phyloP scores from a whole-genome alignment of 2,329 filamentous ascomycete species.

The Colletotrichum echinochloae region DNA sequence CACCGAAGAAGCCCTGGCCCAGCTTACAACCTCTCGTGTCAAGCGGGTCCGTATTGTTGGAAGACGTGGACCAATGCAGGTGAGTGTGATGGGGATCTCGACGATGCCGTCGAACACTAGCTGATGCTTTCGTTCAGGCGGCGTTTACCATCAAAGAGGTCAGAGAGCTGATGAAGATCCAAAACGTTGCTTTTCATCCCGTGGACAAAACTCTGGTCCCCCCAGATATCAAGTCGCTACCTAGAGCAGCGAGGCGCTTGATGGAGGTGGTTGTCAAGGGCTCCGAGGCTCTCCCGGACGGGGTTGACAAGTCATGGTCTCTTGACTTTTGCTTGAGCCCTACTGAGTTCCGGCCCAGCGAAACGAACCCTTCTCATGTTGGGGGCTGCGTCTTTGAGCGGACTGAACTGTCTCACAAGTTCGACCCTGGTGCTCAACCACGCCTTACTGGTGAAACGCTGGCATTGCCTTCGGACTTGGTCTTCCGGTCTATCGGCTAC shows the following conservation, averaged over 20 bases:
- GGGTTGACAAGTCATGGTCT: slow-evolving; percentile 78
- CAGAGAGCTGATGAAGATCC: slow-evolving; percentile 85
- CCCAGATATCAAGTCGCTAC: slow-evolving; percentile 73
- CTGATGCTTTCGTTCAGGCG: slow-evolving; percentile 65
- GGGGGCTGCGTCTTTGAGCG: slow-evolving; percentile 76
- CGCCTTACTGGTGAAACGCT: slow-evolving; percentile 62
- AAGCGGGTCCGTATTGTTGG: slow-evolving; percentile 89
- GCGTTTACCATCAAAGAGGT: slow-evolving; percentile 96
- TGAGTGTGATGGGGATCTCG: slow-evolving; percentile 49
- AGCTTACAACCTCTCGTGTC: slow-evolving; percentile 77
- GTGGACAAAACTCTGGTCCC: slow-evolving; percentile 77
- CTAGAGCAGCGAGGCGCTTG: slow-evolving; percentile 80
- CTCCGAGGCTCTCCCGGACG: slow-evolving; percentile 62
- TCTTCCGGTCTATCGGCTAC: slow-evolving; percentile 96
- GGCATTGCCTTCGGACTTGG: slow-evolving; percentile 74
- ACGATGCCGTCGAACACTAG: background rate
- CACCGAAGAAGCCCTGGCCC: slow-evolving; percentile 82
- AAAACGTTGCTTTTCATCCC: slow-evolving; percentile 77
- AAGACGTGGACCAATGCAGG: slow-evolving; percentile 88
- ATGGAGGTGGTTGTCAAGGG: slow-evolving; percentile 86
- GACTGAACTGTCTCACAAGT: slow-evolving; percentile 66
- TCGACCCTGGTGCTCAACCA: slow-evolving; percentile 63
- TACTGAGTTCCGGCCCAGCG: slow-evolving; percentile 69
- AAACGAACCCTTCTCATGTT: slow-evolving; percentile 61
- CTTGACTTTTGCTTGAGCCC: slow-evolving; percentile 89